Percentiles rank a stretch among this genome's conserved stretches.
Conservation (phyloP, 345 rosid genomes). For the Crucihimalaya himalaica region DNA sequence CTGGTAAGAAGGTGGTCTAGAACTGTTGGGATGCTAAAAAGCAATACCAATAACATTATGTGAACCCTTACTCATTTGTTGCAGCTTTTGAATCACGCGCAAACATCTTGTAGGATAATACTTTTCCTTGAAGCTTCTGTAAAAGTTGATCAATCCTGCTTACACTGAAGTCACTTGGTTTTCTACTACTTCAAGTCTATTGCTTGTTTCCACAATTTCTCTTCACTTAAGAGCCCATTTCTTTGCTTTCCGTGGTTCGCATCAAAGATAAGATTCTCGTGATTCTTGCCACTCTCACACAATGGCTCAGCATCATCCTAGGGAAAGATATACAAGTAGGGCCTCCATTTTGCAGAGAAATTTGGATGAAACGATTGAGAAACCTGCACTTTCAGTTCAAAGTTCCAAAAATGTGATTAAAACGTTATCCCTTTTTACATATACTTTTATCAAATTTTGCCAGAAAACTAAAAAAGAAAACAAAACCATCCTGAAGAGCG, state of each 20-base stretch:
- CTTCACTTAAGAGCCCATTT: conserved; percentile 39
- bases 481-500: not conserved
- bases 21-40: not conserved
- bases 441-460: not conserved
- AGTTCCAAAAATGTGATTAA: not conserved
- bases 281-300: conserved; percentile 37
- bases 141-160: conserved; percentile 71
- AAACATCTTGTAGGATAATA: conserved; percentile 78
- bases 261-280: conserved; percentile 31
- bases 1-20: not conserved
- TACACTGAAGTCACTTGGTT: conserved; percentile 62
- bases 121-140: conserved; percentile 78
- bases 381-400: conserved; percentile 50
- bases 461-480: not conserved
- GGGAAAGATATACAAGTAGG: conserved; percentile 86
- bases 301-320: conserved; percentile 47
- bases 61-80: conserved; percentile 72
- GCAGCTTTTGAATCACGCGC: conserved; percentile 96
- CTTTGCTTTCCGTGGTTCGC: conserved; percentile 33
- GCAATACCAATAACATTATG: not conserved
- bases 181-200: conserved; percentile 44
- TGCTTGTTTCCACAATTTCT: conserved; percentile 31
- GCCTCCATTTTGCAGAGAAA: conserved; percentile 97
- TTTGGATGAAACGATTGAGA: conserved; percentile 92
- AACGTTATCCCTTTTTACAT: not conserved